Conservation (phyloP, 495 filamentous ascomycete genomes). For the Hypoxylon lienhwacheense region DNA sequence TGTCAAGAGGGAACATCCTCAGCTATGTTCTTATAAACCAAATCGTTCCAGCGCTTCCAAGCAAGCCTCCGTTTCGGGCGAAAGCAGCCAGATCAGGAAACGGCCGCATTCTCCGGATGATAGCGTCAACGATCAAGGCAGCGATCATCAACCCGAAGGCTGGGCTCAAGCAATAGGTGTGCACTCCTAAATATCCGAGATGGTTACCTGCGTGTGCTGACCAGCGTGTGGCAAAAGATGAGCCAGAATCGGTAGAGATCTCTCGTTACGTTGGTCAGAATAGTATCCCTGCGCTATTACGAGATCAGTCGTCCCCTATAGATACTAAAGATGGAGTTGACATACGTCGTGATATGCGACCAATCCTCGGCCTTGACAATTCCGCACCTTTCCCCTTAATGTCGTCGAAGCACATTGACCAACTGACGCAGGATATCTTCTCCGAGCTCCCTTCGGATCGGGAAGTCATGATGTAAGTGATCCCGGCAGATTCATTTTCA, state of each 20-base stretch:
- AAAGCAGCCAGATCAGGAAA: conserved; percentile 43
- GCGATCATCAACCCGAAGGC: conserved; percentile 46
- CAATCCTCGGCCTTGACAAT: conserved; percentile 80
- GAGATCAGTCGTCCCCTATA: conserved; percentile 58
- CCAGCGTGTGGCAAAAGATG: conserved; percentile 48
- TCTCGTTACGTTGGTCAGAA: conserved; percentile 68
- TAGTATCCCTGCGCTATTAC: conserved; percentile 66
- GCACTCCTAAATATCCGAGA: conserved; percentile 16
- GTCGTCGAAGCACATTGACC: conserved; percentile 69
- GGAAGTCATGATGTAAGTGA: conserved; percentile 57
- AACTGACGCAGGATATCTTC: conserved; percentile 71
- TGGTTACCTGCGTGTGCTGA: conserved; percentile 18
- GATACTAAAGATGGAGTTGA: conserved; percentile 51
- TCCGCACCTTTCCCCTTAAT: conserved; percentile 85
- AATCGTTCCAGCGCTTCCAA: conserved; percentile 61
- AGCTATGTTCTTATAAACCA: conserved; percentile 72
- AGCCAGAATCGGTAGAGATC: conserved; percentile 64
- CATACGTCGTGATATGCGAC: conserved; percentile 68
- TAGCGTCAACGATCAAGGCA: conserved; percentile 41
- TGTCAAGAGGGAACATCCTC: conserved; percentile 70
- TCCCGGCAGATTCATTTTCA: conserved; percentile 4
- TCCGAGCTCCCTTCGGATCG: conserved; percentile 64
- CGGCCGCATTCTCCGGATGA: conserved; percentile 51
- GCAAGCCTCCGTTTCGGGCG: conserved; percentile 41
- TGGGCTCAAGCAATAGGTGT: conserved; percentile 46